phyloP scores from a whole-genome alignment of 2,329 filamentous ascomycete genomes.

The Amauroascus verrucosus region DNA sequence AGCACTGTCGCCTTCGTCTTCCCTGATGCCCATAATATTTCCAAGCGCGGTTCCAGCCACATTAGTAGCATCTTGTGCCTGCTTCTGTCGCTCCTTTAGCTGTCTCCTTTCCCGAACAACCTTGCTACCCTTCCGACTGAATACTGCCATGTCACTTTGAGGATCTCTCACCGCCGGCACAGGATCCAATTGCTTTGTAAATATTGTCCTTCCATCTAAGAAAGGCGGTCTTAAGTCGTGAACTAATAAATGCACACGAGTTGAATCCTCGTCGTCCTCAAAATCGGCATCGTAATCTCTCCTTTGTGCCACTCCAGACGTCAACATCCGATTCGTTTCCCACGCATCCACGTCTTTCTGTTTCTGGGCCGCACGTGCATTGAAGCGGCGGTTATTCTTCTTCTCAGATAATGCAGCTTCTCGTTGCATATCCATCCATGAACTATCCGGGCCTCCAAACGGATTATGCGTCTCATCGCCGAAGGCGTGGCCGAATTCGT shows the following conservation, averaged over 20 bases:
- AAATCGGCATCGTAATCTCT: conserved; percentile 73
- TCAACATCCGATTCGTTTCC: conserved; percentile 98
- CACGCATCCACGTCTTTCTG: conserved; percentile 94
- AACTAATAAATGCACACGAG: conserved; percentile 77
- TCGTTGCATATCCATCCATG: conserved; percentile 63
- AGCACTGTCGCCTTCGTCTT: conserved; percentile 79
- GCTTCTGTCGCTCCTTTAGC: conserved; percentile 83
- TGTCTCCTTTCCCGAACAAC: conserved; percentile 86
- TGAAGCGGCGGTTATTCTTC: conserved; percentile 62
- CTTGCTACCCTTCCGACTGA: conserved; percentile 86
- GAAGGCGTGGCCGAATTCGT: conserved; percentile 74
- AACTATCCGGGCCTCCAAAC: conserved; percentile 64
- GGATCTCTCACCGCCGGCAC: conserved; percentile 85
- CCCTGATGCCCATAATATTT: conserved; percentile 91
- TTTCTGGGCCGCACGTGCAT: conserved; percentile 67
- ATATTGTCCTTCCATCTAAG: conserved; percentile 85
- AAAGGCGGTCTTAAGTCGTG: conserved; percentile 93
- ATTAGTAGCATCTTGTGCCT: conserved; percentile 90
- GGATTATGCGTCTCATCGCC: conserved; percentile 91
- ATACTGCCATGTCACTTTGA: conserved; percentile 98
- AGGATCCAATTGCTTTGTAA: conserved; percentile 93
- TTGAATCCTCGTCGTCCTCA: conserved; percentile 72
- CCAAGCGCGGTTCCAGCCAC: conserved; percentile 83
- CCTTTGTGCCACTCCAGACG: conserved; percentile 86
- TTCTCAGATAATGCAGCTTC: conserved; percentile 69